Evolutionary conservation across 192 early-diverging fungal species (phyloP), one percentile per base, ranked within the genome.

Genomic region (Backusella australiensis): DNA sequence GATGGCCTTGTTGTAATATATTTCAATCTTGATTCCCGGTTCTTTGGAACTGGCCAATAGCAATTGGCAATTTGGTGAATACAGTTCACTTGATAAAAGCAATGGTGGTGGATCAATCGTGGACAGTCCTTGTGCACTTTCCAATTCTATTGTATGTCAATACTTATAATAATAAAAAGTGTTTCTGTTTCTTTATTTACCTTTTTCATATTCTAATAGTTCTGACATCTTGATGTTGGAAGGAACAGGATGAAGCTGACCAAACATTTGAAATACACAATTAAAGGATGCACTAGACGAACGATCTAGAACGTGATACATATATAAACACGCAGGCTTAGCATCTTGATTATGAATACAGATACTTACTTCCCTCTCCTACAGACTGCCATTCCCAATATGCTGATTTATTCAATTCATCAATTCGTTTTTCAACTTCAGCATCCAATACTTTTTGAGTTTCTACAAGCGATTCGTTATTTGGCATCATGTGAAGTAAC

Each of bases 1-100:
- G 44, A 86, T 76, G 17, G 87, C 85, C 66, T 89, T 89, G 44
- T 73, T 68, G 36, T 82, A 89, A 44, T 86, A 89, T 26, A 81
- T 85, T 74, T 86, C 85, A 34, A 85, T 82, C 71, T 87, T 85
- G 75, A 85, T 84, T 26, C 87, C 87, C 1, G 75, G 75, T 2
- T 78, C 71, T 14, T 85, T 78, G 17, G 75, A 67, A 39, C 78
- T 78, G 0, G 78, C 53, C 14, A 85, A 49, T 3, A 70, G 38
- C 17, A 89, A 26, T 2, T 81, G 76, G 49, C 87, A 89, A 36
- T 89, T 83, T 7, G 82, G 78, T 11, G 87, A 86, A 42, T 85
- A 89, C 23, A 86, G 67, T 14, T 86, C 74, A n/a, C 82, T 67
- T 0, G 84, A 80, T 17, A 83, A 56, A 15, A 81, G 44, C 3